Evolutionary conservation across 1,139 yeast genomes (phyloP), one percentile per base, ranked within the genome.

Genomic region (Suhomyces bribrorum): DNA sequence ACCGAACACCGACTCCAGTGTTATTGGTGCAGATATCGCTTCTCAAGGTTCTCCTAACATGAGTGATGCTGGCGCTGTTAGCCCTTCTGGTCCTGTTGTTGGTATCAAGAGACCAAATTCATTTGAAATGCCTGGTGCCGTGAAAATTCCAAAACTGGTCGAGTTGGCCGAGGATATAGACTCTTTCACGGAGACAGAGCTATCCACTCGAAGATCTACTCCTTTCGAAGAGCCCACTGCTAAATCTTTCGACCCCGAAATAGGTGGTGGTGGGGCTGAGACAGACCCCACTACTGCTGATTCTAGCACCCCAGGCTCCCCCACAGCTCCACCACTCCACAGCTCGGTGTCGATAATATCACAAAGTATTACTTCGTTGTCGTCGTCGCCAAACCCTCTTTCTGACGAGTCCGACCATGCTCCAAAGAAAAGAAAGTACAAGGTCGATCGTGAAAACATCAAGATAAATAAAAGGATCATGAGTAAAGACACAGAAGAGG

Each of bases 401-500:
- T 39, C 43, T 2, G 43, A 39, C 23, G 43, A 39, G 22, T 36
- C 39, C 9, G 44, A 37, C 32, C 29, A 37, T 13, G 20, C 39
- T 8, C 44, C 44, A 11, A 43, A 36, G 14, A 43, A 37, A 28
- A 35, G 51, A 23, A 48, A 47, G 36, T 43, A 44, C 40, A 38
- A 40, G 24, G 38, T 44, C 25, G 47, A 49, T 35, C 32, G 50
- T 7, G 49, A 46, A 22, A 48, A 46, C 24, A 50, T 50, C 42
- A 50, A 49, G 29, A 50, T 50, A 32, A 50, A 50, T 43, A 50
- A 50, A 34, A 40, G 54, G 5, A 46, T 50, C 16, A 50, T 50
- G 54, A 46, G 52, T 38, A 47, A 44, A 18, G 54, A 50, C 26
- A 50, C 54, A 22, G 50, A 40, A 12, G 49, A 49, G 14, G 54